Evolutionary conservation across 495 filamentous ascomycete species (phyloP), one percentile per base, ranked within the genome.

Genomic region (Aspergillus avenaceus): DNA sequence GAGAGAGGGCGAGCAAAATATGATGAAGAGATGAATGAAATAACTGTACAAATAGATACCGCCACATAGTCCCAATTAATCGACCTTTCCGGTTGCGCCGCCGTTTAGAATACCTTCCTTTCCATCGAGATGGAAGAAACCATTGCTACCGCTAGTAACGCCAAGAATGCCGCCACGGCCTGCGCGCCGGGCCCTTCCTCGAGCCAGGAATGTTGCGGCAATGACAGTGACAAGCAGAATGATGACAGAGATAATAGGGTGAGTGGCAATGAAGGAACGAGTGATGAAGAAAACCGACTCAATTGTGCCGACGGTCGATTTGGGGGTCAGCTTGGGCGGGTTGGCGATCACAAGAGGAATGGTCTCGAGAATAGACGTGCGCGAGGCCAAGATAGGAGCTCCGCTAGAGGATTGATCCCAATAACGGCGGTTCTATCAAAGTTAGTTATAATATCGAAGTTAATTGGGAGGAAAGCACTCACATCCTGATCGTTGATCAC

Each of bases 401-500:
- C 91, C 91, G 5, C 88, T 93, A 32, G 85, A 86, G 45, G 93
- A 95, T 23, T 77, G 80, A 64, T 98, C 93, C 95, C 95, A 98
- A 71, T 96, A 97, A 48, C 85, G 81, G 47, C 88, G 90, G 69
- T 87, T 90, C 90, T 96, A 59, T 26, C 27, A 9, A 44, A 34
- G 56, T 75, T 53, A 73, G 70, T 50, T 41, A 61, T 13, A 50
- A 44, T 31, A 40, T 27, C 24, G 44, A 21, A 38, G 34, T 16
- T n/a, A 19, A 41, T 8, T 16, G 40, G 11, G 3, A 31, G 13
- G 2, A 16, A 21, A 26, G 8, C 49, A 80, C 88, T 84, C 76
- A 95, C 91, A 69, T 96, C 92, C 72, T 97, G 88, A 64, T 98
- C 95, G 53, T 97, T 96, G 67, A 98, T 92, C 45, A 98, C 87